phyloP scores from a whole-genome alignment of 352 stramenopile species.

The Globisporangium lucens region DNA sequence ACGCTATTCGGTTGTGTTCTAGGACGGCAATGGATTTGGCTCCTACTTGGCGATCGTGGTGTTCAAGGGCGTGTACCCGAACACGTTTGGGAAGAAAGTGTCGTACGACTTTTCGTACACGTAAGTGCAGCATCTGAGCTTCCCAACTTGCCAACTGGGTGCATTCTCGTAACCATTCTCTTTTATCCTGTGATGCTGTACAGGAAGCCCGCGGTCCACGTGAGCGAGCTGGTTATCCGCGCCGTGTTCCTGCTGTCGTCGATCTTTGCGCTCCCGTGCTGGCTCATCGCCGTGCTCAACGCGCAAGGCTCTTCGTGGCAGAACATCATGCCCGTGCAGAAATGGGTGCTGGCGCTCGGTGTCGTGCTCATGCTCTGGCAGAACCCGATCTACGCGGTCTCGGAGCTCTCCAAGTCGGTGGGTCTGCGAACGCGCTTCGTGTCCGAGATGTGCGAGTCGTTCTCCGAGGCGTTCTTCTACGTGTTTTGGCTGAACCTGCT shows the following conservation, averaged over 20 bases:
- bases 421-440: slow-evolving; percentile 64
- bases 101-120: slow-evolving; percentile 80
- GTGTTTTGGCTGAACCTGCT: slow-evolving; percentile 82
- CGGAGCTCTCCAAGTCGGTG: slow-evolving; percentile 52
- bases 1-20: not conserved
- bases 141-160: not conserved
- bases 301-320: slow-evolving; percentile 49
- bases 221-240: slow-evolving; percentile 71
- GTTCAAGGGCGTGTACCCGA: slow-evolving; percentile 74
- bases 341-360: slow-evolving; percentile 65
- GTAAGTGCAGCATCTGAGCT: slow-evolving; percentile 33
- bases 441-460: slow-evolving; percentile 61
- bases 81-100: slow-evolving; percentile 61
- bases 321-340: slow-evolving; percentile 60
- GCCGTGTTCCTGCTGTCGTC: slow-evolving; percentile 52
- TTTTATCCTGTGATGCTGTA: not conserved
- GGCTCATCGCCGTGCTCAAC: slow-evolving; percentile 63
- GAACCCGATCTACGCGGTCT: slow-evolving; percentile 71
- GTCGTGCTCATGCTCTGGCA: slow-evolving; percentile 80
- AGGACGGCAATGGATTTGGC: slow-evolving; percentile 63
- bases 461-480: slow-evolving; percentile 73
- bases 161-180: not conserved
- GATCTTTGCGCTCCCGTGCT: slow-evolving; percentile 64
- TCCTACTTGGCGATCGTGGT: slow-evolving; percentile 59
- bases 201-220: slow-evolving; percentile 65